Evolutionary conservation across 441 rosid genomes (phyloP).

Genomic region (Erodium trifolium): DNA sequence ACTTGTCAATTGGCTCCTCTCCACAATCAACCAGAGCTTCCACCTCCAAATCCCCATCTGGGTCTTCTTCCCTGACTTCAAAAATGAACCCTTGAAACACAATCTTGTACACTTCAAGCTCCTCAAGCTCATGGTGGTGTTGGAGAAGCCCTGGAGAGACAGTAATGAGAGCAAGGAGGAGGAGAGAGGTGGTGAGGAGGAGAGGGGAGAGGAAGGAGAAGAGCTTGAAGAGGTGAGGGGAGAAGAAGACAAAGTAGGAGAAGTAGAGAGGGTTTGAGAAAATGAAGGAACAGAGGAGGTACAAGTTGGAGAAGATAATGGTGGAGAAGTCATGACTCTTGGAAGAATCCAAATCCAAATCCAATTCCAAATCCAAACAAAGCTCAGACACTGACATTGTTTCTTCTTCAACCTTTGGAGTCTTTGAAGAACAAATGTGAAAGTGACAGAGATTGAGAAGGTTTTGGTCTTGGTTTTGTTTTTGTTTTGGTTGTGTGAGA

Average conservation of each 20-base stretch:
- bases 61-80: conserved; percentile 30
- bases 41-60: conserved; percentile 14
- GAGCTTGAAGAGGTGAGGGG: conserved; percentile 56
- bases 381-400: conserved; percentile 42
- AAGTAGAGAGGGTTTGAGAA: conserved; percentile 58
- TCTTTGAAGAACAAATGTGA: conserved; percentile 8
- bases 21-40: conserved; percentile 14
- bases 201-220: conserved; percentile 70
- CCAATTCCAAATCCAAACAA: conserved; percentile 25
- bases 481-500: conserved; percentile 4
- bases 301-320: conserved; percentile 40
- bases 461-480: conserved; percentile 9
- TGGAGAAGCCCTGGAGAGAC: conserved; percentile 28
- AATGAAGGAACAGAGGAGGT: conserved; percentile 44
- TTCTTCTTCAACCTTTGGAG: conserved; percentile 8
- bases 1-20: conserved; percentile 23
- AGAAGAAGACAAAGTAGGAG: conserved; percentile 53
- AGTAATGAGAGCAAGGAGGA: conserved; percentile 48
- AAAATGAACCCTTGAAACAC: conserved; percentile 39
- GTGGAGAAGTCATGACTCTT: conserved; percentile 28
- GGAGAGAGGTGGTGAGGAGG: conserved; percentile 57
- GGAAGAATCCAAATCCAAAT: no score
- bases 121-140: conserved; percentile 31
- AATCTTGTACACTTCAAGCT: conserved; percentile 52
- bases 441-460: neutral